Base-by-base conservation (phyloP, 202 grass and related monocot genomes). In the Schoenoplectus tabernaemontani region DNA sequence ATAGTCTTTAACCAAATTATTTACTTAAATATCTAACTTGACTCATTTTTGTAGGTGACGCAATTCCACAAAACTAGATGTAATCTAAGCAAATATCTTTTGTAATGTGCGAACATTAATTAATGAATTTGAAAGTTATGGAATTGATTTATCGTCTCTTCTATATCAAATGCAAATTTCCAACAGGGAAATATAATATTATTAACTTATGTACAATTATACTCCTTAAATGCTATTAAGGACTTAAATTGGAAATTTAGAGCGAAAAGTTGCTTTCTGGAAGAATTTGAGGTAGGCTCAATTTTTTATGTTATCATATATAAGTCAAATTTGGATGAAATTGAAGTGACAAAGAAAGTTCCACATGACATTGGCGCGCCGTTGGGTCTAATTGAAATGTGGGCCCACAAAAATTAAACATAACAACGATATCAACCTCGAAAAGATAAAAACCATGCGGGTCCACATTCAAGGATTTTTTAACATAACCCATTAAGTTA, bases 311-410 rank as follows among this genome's bases (percentile, higher is more conserved):
- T 42, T 72, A 28, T 50, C 24, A 12, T 50, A 56, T 60, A 46
- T 44, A 73, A 51, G 69, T 73, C 43, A 73, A 73, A 33, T 15
- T 46, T 32, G 24, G 24, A 73, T 72, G 69, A 48, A 51, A 73
- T 73, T 51, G 44, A 73, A 73, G 2, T 73, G 69, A 33, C 44
- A 73, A 51, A 13, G 13, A 23, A 23, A 64, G 8, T 66, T 24
- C 23, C 44, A 51, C 24, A 73, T 73, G 24, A 32, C 24, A 73
- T 73, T 5, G 69, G 44, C 69, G 2, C n/a, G n/a, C n/a, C n/a
- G n/a, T n/a, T 12, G 32, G 44, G 2, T 9, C 15, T n/a, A 73
- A 73, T 73, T 73, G 69, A 51, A 43, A 73, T 51, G 4, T 23
- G 6, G 44, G 24, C 44, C 43, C 43, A 50, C 42, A 28, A 30